A percentile compares a stretch with the other conserved stretches of the same genome.
phyloP scores from a whole-genome alignment of 441 rosid genomes.

The Adansonia madagascariensis region DNA sequence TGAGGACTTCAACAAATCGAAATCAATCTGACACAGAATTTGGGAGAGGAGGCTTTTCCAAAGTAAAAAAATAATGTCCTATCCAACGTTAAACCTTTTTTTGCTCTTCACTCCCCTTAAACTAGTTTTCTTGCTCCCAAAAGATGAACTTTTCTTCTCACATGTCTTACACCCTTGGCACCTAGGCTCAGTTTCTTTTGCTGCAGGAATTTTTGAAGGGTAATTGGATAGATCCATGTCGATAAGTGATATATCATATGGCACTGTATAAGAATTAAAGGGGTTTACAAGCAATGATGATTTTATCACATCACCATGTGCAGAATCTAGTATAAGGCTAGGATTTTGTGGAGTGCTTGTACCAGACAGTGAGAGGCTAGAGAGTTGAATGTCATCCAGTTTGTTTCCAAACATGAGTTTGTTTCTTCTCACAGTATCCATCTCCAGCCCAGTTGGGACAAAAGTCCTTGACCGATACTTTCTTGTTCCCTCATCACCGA shows the following conservation, averaged over 20 bases:
- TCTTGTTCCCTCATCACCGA: slow-evolving; percentile 83
- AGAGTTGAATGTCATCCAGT: slow-evolving; percentile 75
- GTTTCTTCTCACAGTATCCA: slow-evolving; percentile 92
- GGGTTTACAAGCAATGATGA: slow-evolving; percentile 74
- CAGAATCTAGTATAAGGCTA: slow-evolving; percentile 41
- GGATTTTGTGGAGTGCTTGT: slow-evolving; percentile 57
- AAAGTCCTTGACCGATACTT: slow-evolving; percentile 91
- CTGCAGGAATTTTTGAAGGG: slow-evolving; percentile 76
- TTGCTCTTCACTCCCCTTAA: background rate
- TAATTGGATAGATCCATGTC: slow-evolving; percentile 80
- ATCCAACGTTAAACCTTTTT: background rate
- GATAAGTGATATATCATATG: slow-evolving; percentile 83
- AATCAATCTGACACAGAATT: slow-evolving; percentile 20
- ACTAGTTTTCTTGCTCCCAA: background rate
- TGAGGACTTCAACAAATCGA: slow-evolving; percentile 16
- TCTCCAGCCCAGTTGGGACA: slow-evolving; percentile 97
- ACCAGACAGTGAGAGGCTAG: slow-evolving; percentile 65
- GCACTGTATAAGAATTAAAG: slow-evolving; percentile 53
- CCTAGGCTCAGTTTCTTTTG: slow-evolving; percentile 57
- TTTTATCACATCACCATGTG: slow-evolving; percentile 49
- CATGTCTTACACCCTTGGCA: slow-evolving; percentile 40
- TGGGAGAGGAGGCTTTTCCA: too few species aligned
- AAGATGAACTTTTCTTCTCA: slow-evolving; percentile 22
- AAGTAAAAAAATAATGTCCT: too few species aligned
- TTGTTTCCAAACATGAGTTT: slow-evolving; percentile 66